A percentile compares a stretch with the other conserved stretches of the same genome.
These are phyloP conservation scores for Lentinula aciculospora DNA, from an alignment of 768 basidiomycete genomes.

Conservation along the genomic window DNA sequence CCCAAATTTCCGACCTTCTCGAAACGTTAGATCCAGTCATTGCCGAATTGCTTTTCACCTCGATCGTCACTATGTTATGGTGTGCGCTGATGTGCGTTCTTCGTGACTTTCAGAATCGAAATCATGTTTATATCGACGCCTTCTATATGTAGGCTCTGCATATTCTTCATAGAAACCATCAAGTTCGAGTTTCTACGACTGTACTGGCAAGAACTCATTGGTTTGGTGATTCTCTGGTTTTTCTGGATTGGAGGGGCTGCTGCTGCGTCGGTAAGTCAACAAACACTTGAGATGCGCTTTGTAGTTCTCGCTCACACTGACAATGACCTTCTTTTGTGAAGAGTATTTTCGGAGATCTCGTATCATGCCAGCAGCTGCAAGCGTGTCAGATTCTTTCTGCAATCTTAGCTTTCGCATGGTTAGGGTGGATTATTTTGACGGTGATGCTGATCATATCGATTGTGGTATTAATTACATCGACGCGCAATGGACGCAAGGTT, in stretches of 20 bases:
- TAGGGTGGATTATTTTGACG: neutral
- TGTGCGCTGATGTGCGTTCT: neutral
- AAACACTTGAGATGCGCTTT: too few species aligned
- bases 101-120: too few species aligned
- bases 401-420: conserved; percentile 1
- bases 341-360: neutral
- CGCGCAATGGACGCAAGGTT: neutral
- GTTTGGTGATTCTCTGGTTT: neutral
- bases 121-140: neutral
- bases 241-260: neutral
- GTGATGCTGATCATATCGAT: neutral
- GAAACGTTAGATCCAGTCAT: neutral
- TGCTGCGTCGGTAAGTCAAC: neutral
- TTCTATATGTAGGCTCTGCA: neutral
- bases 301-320: neutral
- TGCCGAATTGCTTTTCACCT: neutral
- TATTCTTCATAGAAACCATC: neutral
- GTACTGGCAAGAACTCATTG: conserved; percentile 2
- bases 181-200: neutral
- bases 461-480: neutral
- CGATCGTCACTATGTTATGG: neutral
- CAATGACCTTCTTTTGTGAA: neutral
- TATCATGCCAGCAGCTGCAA: neutral
- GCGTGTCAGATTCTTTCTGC: conserved; percentile 1
- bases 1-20: neutral